Base-by-base conservation (phyloP, 2,329 filamentous ascomycete genomes). In the Dactylonectria estremocensis region DNA sequence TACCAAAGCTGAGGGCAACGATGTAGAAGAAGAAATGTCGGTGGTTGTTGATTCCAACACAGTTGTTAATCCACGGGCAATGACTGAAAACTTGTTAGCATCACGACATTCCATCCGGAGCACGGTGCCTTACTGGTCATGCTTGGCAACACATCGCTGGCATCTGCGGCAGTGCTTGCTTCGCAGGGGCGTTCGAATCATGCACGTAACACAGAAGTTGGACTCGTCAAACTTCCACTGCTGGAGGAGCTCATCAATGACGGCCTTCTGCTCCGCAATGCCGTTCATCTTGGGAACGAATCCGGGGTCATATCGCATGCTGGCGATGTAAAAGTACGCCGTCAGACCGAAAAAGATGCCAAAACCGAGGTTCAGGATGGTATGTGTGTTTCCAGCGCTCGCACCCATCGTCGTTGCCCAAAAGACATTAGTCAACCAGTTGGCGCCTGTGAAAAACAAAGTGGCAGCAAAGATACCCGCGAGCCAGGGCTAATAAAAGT, bases 11-110 rank as follows among this genome's bases (percentile, higher is more conserved):
- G 69, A 99, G 83, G 75, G 83, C 91, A 48, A 97, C 83, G 18
- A 99, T 88, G 79, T 98, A 99, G 56, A 98, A 84, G 77, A 98
- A 93, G 81, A 99, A 99, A 74, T 98, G 95, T 14, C 96, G 91
- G 77, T 98, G 93, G 80, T 98, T 99, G 83, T 98, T 98, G 70
- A 96, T 89, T 49, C 94, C 96, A 48, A 99, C 90, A 76, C 96
- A 99, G 81, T 98, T 98, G 82, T 97, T 93, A 24, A 98, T 93
- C 96, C 96, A 99, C 0, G 96, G 96, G 77, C 96, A 99, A 79
- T 99, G 96, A 77, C 94, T 97, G 63, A 4, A 33, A 18, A 11
- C 14, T 6, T 61, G 81, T 75, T 79, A 78, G 70, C 67, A 57
- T 31, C 18, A 56, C 52, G 20, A 13, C 10, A 0, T 16, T 45